Conservation (phyloP, 805 yeast species). For the Candida parachauliodes region DNA sequence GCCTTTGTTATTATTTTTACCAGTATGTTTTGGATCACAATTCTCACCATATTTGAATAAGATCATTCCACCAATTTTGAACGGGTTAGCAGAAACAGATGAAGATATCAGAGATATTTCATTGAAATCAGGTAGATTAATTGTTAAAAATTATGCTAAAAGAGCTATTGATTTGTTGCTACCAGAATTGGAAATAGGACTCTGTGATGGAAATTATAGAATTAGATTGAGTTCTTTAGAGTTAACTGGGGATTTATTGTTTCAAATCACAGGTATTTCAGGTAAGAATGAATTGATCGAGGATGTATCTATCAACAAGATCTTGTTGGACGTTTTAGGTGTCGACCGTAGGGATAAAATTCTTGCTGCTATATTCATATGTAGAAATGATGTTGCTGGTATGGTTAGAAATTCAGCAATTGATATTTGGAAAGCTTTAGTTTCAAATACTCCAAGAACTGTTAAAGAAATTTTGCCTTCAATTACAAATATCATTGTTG, state of each 20-base stretch:
- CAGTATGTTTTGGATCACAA: constrained; percentile 90
- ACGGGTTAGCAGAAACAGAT: constrained; percentile 85
- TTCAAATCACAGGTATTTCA: constrained; percentile 88
- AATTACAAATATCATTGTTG: constrained; percentile 73
- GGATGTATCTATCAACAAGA: constrained; percentile 56
- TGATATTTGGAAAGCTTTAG: constrained; percentile 96
- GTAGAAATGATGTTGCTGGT: constrained; percentile 89
- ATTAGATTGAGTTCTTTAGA: constrained; percentile 92
- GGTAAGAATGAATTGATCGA: constrained; percentile 69
- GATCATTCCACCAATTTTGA: constrained; percentile 87
- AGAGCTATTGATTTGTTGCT: constrained; percentile 89
- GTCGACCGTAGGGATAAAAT: constrained; percentile 88
- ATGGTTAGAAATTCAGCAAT: constrained; percentile 85
- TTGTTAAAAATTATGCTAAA: constrained; percentile 86
- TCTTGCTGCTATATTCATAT: constrained; percentile 80
- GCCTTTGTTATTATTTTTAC: constrained; percentile 84
- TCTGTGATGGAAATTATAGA: constrained; percentile 76
- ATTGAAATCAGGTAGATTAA: constrained; percentile 85
- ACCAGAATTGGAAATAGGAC: constrained; percentile 90
- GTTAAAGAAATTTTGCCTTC: constrained; percentile 88
- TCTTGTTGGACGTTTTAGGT: constrained; percentile 77
- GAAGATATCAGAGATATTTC: constrained; percentile 88
- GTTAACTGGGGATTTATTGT: constrained; percentile 89
- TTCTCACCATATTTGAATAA: constrained; percentile 83
- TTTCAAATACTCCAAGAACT: constrained; percentile 92